Base-by-base conservation (phyloP, 1,284 basidiomycete genomes). In the Sporisorium sorghi region DNA sequence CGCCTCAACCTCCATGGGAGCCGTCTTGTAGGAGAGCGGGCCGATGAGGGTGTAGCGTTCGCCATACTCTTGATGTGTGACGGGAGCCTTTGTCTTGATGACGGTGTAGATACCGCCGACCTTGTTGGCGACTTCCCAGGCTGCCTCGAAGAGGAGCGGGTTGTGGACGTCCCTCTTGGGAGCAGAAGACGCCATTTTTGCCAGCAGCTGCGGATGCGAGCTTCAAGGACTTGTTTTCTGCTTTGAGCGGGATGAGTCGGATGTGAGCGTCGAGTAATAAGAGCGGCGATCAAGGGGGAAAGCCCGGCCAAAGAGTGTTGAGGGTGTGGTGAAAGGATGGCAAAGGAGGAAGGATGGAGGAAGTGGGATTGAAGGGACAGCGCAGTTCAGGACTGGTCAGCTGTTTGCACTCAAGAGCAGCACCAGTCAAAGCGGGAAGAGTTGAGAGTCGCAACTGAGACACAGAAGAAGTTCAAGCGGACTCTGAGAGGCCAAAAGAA, bases 71-170 rank as follows among this genome's bases (percentile, higher is more conserved):
- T 91, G 90, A 81, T 95, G 92, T 71, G 96, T 97, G 85, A 99
- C 93, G 63, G 96, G 96, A 55, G 97, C 94, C 85, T 98, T 99
- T 59, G 96, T 98, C 87, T 97, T 97, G 86, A 98, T 97, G 87
- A 98, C 95, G 73, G 95, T 98, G 89, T 98, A 98, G 87, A 97
- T 97, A 74, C 95, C 95, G 78, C 95, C 95, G 85, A 98, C 95
- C 87, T 81, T 82, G 74, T 80, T 80, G 12, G 80, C 80, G 14
- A 82, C 80, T 62, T 82, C 80, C 80, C 80, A 82, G 12, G 80
- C 80, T 54, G 69, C 76, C 69, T 82, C 80, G 55, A 82, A 82
- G 58, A 82, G 77, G 32, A 82, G 66, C 23, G 77, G 79, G 62
- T 78, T 76, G 65, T 76, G 72, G 17, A 82, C 80, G 62, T 82